Percentiles rank a stretch among this genome's conserved stretches.
These are phyloP conservation scores for Eutypa lata DNA, from an alignment of 2,329 filamentous ascomycete genomes.

Conservation along the genomic window DNA sequence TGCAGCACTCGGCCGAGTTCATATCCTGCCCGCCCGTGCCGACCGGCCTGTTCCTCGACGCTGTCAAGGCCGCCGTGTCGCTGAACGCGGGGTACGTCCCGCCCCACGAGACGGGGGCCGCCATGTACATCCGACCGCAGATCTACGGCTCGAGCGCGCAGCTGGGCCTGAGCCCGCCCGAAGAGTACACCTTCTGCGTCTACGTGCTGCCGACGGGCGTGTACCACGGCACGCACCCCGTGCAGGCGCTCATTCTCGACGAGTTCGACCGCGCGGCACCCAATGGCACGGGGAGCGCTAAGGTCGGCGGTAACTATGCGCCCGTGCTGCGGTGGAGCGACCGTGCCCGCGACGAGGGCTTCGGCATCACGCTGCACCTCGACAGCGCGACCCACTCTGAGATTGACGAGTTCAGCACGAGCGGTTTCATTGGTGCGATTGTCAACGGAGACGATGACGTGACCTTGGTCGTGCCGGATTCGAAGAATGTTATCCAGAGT, in stretches of 20 bases:
- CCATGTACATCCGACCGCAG: conserved; percentile 88
- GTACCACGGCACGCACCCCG: conserved; percentile 86
- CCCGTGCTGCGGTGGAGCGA: conserved; percentile 88
- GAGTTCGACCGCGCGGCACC: conserved; percentile 94
- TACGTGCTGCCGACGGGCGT: conserved; percentile 90
- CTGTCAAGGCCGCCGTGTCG: conserved; percentile 76
- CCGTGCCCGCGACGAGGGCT: conserved; percentile 73
- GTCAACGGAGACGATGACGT: conserved; percentile 54
- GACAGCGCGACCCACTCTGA: conserved; percentile 81
- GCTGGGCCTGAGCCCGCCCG: conserved; percentile 79
- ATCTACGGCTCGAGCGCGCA: conserved; percentile 86
- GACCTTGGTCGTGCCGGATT: conserved; percentile 83
- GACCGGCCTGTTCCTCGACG: conserved; percentile 69
- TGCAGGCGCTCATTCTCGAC: conserved; percentile 85
- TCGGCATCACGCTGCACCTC: conserved; percentile 90
- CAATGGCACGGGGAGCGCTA: conserved; percentile 84
- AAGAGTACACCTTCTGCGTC: conserved; percentile 89
- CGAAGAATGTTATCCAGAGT: conserved; percentile 80
- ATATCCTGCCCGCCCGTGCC: conserved; percentile 83
- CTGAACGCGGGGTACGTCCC: conserved; percentile 90
- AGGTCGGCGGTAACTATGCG: conserved; percentile 94
- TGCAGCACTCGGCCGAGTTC: conserved; percentile 80
- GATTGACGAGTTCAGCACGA: conserved; percentile 94
- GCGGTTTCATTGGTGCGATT: conserved; percentile 82
- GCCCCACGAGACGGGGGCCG: conserved; percentile 81